These are phyloP conservation scores for Daldinia childiae DNA, from an alignment of 495 filamentous ascomycete genomes.

Conservation along the genomic window DNA sequence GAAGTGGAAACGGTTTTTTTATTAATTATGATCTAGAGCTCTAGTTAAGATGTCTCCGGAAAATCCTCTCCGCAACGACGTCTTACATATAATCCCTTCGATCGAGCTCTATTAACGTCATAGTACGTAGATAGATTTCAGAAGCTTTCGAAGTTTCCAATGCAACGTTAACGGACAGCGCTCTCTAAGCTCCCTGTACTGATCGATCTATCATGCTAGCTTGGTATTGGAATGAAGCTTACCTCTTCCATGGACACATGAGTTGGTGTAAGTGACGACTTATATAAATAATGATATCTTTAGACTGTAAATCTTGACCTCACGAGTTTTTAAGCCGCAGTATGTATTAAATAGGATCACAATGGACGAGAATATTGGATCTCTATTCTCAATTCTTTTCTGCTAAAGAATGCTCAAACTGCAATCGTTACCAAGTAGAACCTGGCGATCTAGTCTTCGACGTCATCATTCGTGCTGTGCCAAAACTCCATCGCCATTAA, in stretches of 20 bases:
- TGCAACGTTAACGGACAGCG: background rate
- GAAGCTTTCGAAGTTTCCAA: background rate
- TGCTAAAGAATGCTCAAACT: constrained; percentile 31
- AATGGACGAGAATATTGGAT: background rate
- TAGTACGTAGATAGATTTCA: constrained; percentile 17
- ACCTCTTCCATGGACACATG: background rate
- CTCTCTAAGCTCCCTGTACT: background rate
- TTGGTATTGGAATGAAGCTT: constrained; percentile 1
- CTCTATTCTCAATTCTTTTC: background rate
- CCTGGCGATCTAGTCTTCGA: constrained; percentile 27
- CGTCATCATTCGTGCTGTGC: constrained; percentile 34
- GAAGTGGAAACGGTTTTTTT: too few relatives aligned
- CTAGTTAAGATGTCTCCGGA: constrained; percentile 14
- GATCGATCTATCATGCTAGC: constrained; percentile 11
- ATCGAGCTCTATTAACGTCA: constrained; percentile 13
- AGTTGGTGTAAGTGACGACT: constrained; percentile 12
- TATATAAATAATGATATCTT: constrained; percentile 18
- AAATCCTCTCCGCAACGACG: constrained; percentile 5
- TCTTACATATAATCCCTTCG: background rate
- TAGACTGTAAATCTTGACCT: background rate
- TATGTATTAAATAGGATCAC: background rate
- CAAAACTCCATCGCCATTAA: background rate
- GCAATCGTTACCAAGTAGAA: constrained; percentile 13
- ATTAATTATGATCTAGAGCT: too few relatives aligned
- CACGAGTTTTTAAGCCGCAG: background rate